Percentiles rank a stretch among this genome's conserved stretches.
Evolutionary conservation across 768 basidiomycete genomes (phyloP).

Genomic region (Macrolepiota albuminosa): DNA sequence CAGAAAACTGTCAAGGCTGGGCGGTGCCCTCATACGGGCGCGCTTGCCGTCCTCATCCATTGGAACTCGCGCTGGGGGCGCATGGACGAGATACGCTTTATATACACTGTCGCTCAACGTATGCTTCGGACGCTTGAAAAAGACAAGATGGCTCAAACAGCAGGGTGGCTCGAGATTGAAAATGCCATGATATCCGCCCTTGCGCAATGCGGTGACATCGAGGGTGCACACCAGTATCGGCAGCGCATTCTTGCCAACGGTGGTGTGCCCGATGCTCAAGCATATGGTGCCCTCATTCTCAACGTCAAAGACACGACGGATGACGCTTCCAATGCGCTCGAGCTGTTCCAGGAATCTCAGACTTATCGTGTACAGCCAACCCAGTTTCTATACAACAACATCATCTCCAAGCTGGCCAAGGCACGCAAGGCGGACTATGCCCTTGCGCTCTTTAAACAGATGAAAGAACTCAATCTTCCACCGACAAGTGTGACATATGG

Average conservation of each 20-base stretch:
- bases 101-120: slow-evolving; percentile 67
- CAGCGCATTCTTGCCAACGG: slow-evolving; percentile 72
- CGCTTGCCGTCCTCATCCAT: slow-evolving; percentile 62
- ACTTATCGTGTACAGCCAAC: slow-evolving; percentile 68
- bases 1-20: slow-evolving; percentile 37
- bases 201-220: slow-evolving; percentile 76
- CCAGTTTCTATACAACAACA: slow-evolving; percentile 92
- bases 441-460: slow-evolving; percentile 80
- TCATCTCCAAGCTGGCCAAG: slow-evolving; percentile 92
- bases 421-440: slow-evolving; percentile 92
- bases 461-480: slow-evolving; percentile 60
- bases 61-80: slow-evolving; percentile 60
- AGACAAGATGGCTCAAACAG: slow-evolving; percentile 41
- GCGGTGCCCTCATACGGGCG: slow-evolving; percentile 44
- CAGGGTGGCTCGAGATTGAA: slow-evolving; percentile 77
- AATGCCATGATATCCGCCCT: slow-evolving; percentile 86
- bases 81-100: slow-evolving; percentile 52
- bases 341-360: slow-evolving; percentile 77
- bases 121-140: slow-evolving; percentile 44
- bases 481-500: slow-evolving; percentile 93
- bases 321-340: slow-evolving; percentile 83
- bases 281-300: slow-evolving; percentile 88
- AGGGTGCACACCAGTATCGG: slow-evolving; percentile 79
- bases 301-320: slow-evolving; percentile 93
- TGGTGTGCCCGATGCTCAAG: slow-evolving; percentile 77